Percentiles rank a stretch among this genome's conserved stretches.
phyloP scores from a whole-genome alignment of 345 rosid genomes.

The Ceriops decandra region DNA sequence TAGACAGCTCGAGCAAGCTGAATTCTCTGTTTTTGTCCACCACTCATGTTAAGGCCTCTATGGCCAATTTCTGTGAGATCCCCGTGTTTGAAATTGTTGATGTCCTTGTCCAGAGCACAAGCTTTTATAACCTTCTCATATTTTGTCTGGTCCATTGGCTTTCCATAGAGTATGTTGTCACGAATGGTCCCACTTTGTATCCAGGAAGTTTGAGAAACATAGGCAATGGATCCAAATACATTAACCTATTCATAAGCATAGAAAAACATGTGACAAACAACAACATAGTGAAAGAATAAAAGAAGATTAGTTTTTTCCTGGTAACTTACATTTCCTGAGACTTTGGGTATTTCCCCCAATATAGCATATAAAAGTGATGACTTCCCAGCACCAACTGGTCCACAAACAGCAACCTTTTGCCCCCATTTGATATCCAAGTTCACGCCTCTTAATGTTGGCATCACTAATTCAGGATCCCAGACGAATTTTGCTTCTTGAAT shows the following conservation, averaged over 20 bases:
- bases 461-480: slow-evolving; percentile 44
- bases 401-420: slow-evolving; percentile 62
- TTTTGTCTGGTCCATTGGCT: slow-evolving; percentile 10
- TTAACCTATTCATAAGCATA: slow-evolving; percentile 21
- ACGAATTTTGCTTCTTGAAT: slow-evolving; percentile 45
- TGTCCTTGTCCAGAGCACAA: slow-evolving; percentile 57
- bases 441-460: slow-evolving; percentile 44
- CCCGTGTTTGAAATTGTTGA: slow-evolving; percentile 41
- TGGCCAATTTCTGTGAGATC: slow-evolving; percentile 74
- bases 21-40: slow-evolving; percentile 82
- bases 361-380: slow-evolving; percentile 62
- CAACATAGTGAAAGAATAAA: background rate
- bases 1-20: slow-evolving; percentile 76
- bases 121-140: slow-evolving; percentile 47
- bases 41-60: slow-evolving; percentile 77
- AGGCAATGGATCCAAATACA: slow-evolving; percentile 59
- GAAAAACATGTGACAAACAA: background rate
- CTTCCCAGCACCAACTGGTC: slow-evolving; percentile 73
- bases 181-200: slow-evolving; percentile 70
- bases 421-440: slow-evolving; percentile 48
- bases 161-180: slow-evolving; percentile 30
- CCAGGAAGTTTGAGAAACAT: slow-evolving; percentile 77
- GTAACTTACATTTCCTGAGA: slow-evolving; percentile 36
- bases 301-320: background rate
- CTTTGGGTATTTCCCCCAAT: slow-evolving; percentile 63